Evolutionary conservation across 768 basidiomycete species (phyloP).

Genomic region (Chalciporus chontae): DNA sequence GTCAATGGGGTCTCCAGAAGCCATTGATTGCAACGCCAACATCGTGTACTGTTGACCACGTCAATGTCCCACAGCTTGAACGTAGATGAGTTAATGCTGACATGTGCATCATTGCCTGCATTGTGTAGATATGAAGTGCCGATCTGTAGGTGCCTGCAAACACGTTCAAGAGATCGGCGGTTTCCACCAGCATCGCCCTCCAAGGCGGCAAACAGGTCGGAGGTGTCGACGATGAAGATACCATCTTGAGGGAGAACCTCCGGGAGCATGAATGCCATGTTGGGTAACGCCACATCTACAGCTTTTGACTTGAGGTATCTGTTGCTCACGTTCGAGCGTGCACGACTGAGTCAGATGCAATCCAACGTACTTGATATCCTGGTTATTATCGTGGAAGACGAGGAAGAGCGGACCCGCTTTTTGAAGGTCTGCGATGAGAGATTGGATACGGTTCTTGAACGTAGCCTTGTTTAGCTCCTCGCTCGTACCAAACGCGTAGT

Average conservation of each 20-base stretch:
- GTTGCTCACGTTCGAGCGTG: constrained; percentile 2
- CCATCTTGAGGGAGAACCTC: constrained; percentile 49
- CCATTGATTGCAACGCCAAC: constrained; percentile 65
- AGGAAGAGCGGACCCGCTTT: constrained; percentile 63
- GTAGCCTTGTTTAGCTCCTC: constrained; percentile 46
- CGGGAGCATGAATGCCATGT: constrained; percentile 54
- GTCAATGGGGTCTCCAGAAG: constrained; percentile 68
- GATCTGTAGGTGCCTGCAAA: constrained; percentile 63
- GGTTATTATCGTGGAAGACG: constrained; percentile 74
- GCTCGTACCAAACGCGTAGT: constrained; percentile 65
- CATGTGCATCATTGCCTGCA: constrained; percentile 84
- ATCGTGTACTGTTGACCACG: constrained; percentile 60
- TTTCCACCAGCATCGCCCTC: constrained; percentile 56
- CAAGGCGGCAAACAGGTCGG: constrained; percentile 71
- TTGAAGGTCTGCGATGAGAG: constrained; percentile 39
- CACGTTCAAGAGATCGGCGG: constrained; percentile 53
- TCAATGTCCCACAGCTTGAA: background rate
- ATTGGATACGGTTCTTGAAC: constrained; percentile 51
- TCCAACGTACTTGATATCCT: constrained; percentile 66
- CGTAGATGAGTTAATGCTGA: constrained; percentile 31
- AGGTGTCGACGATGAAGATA: constrained; percentile 68
- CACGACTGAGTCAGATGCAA: background rate
- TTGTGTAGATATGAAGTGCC: constrained; percentile 64
- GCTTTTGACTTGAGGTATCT: constrained; percentile 53
- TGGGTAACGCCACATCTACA: constrained; percentile 51